phyloP scores from a whole-genome alignment of 345 rosid genomes.

The Rhizophora apiculata region DNA sequence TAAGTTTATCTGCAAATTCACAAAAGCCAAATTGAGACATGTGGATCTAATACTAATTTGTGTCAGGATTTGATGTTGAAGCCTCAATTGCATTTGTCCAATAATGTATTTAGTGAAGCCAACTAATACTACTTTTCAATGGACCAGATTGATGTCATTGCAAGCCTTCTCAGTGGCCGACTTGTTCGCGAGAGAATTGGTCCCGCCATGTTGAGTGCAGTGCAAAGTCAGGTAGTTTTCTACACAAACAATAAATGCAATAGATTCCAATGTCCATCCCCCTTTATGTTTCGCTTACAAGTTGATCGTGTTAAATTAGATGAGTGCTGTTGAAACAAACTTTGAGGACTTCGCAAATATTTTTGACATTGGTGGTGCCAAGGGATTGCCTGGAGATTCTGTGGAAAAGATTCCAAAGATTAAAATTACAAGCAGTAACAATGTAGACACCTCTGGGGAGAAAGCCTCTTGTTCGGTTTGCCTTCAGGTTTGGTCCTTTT shows the following conservation, averaged over 20 bases:
- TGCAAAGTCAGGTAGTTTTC: slow-evolving; percentile 87
- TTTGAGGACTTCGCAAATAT: slow-evolving; percentile 77
- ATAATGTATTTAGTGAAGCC: neutral
- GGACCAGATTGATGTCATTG: slow-evolving; percentile 90
- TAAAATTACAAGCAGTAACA: slow-evolving; percentile 59
- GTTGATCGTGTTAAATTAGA: slow-evolving; percentile 38
- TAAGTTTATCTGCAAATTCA: neutral
- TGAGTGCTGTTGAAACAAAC: slow-evolving; percentile 84
- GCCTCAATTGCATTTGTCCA: neutral
- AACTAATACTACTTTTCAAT: slow-evolving; percentile 17
- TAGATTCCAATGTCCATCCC: neutral
- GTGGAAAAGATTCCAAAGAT: slow-evolving; percentile 87
- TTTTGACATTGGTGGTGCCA: slow-evolving; percentile 73
- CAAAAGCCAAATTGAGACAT: neutral
- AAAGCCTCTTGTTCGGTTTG: slow-evolving; percentile 88
- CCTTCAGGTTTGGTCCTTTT: slow-evolving; percentile 63
- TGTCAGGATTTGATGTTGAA: neutral
- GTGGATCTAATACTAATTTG: neutral
- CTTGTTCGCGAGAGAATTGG: slow-evolving; percentile 96
- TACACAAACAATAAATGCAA: neutral
- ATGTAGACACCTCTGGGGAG: slow-evolving; percentile 69
- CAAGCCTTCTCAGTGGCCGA: slow-evolving; percentile 95
- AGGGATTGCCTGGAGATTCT: slow-evolving; percentile 73
- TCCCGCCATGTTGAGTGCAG: slow-evolving; percentile 99
- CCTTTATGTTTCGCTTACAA: slow-evolving; percentile 10